Percentiles rank a stretch among this genome's conserved stretches.
Conservation (phyloP, 2,329 filamentous ascomycete species). For the Alternaria arborescens region DNA sequence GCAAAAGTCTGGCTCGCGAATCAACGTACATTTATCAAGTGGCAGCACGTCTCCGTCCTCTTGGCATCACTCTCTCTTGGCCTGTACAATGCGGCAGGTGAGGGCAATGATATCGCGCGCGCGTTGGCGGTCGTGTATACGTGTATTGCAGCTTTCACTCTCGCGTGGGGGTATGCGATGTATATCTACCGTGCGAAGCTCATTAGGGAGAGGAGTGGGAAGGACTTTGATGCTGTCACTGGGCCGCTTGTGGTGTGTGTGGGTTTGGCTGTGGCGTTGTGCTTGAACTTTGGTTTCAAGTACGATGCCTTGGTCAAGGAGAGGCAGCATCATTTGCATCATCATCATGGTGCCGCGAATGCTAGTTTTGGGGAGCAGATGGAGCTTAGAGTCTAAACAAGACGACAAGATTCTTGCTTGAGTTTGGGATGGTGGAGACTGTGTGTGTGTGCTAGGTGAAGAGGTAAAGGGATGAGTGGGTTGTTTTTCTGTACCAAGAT, state of each 20-base stretch:
- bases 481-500: background rate
- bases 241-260: constrained; percentile 85
- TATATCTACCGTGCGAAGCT: constrained; percentile 77
- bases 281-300: constrained; percentile 89
- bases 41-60: constrained; percentile 93
- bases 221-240: constrained; percentile 88
- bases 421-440: too few relatives aligned
- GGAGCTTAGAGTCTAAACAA: constrained; percentile 28
- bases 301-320: constrained; percentile 32
- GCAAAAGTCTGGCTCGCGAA: constrained; percentile 99
- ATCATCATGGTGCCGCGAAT: constrained; percentile 13
- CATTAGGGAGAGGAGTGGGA: constrained; percentile 86
- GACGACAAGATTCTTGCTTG: too few relatives aligned
- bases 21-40: constrained; percentile 97
- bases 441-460: too few relatives aligned
- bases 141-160: constrained; percentile 80
- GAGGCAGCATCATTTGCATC: constrained; percentile 12
- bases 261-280: constrained; percentile 78
- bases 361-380: constrained; percentile 21
- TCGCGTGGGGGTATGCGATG: constrained; percentile 86
- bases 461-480: too few relatives aligned
- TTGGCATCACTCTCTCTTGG: constrained; percentile 84
- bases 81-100: constrained; percentile 86
- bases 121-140: constrained; percentile 85
- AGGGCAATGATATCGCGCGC: constrained; percentile 76